phyloP scores from a whole-genome alignment of 2,329 filamentous ascomycete genomes.

The Fusarium globosum region DNA sequence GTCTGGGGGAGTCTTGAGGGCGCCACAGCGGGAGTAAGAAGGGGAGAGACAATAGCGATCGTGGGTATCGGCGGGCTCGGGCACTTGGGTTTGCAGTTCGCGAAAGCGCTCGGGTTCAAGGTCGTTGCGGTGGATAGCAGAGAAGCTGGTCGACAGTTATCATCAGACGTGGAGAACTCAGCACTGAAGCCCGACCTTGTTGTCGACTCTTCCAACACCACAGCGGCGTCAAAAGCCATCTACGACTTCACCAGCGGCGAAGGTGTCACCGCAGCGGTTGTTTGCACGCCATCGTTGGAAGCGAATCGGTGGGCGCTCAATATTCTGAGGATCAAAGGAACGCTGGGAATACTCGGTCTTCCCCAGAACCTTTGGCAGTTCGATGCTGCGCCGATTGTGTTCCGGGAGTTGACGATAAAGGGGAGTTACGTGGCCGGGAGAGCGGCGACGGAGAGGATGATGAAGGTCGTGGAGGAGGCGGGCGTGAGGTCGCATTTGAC shows the following conservation, averaged over 20 bases:
- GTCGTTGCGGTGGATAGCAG: slow-evolving; percentile 11
- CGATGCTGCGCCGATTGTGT: slow-evolving; percentile 9
- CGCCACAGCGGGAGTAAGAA: not conserved
- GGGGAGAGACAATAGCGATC: not conserved
- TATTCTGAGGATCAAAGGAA: slow-evolving; percentile 2
- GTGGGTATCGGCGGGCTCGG: slow-evolving; percentile 6
- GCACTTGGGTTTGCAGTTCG: slow-evolving; percentile 10
- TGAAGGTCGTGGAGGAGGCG: slow-evolving; percentile 3
- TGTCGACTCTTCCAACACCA: slow-evolving; percentile 3
- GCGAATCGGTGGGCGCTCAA: slow-evolving; percentile 14
- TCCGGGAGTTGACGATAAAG: slow-evolving; percentile 1
- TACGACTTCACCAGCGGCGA: slow-evolving; percentile 3
- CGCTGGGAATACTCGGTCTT: not conserved
- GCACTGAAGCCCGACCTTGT: not conserved
- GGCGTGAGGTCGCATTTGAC: slow-evolving; percentile 15
- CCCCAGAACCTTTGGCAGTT: slow-evolving; percentile 5
- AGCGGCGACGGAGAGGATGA: slow-evolving; percentile 4
- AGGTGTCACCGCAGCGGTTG: not conserved
- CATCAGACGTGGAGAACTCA: not conserved
- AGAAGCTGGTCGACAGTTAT: slow-evolving; percentile 11
- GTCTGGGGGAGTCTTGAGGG: slow-evolving; percentile 11
- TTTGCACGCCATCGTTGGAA: slow-evolving; percentile 1
- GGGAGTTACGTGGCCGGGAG: slow-evolving; percentile 4
- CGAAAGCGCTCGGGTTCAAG: slow-evolving; percentile 8
- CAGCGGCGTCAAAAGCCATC: not conserved